These are phyloP conservation scores for Geotrichum carabidarum DNA, from an alignment of 1,139 yeast genomes.

Conservation along the genomic window DNA sequence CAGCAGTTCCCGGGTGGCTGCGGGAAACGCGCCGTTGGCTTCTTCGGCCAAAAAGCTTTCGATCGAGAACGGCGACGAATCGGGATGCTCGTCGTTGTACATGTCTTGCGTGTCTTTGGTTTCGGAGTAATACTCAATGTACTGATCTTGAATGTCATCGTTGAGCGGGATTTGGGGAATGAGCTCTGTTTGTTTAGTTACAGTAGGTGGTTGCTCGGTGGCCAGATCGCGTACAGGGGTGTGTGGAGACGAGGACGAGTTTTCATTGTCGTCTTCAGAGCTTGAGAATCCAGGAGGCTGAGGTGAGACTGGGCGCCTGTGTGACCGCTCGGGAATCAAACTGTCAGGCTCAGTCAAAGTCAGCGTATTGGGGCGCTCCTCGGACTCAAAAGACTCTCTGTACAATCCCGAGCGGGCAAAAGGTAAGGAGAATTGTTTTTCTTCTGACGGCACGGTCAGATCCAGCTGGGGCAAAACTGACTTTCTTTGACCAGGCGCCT, in stretches of 20 bases:
- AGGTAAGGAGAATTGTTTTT: conserved; percentile 4
- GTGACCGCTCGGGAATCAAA: conserved; percentile 15
- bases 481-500: conserved; percentile 7
- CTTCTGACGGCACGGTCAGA: conserved; percentile 8
- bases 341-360: not conserved
- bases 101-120: conserved; percentile 20
- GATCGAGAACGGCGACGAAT: conserved; percentile 14
- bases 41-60: conserved; percentile 15
- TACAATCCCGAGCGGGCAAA: conserved; percentile 21
- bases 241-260: conserved; percentile 18
- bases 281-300: conserved; percentile 1
- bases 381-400: conserved; percentile 10
- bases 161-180: conserved; percentile 13
- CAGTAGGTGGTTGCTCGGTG: conserved; percentile 2
- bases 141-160: conserved; percentile 3
- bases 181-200: not conserved
- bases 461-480: conserved; percentile 2
- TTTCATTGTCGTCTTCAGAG: conserved; percentile 10
- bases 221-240: conserved; percentile 10
- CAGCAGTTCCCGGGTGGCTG: conserved; percentile 26
- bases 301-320: conserved; percentile 16
- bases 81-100: conserved; percentile 7
- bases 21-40: conserved; percentile 9
- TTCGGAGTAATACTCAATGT: conserved; percentile 12
- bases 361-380: conserved; percentile 9